A percentile compares a stretch with the other conserved stretches of the same genome.
Conservation (phyloP, 345 rosid species). For the Balakata baccata region DNA sequence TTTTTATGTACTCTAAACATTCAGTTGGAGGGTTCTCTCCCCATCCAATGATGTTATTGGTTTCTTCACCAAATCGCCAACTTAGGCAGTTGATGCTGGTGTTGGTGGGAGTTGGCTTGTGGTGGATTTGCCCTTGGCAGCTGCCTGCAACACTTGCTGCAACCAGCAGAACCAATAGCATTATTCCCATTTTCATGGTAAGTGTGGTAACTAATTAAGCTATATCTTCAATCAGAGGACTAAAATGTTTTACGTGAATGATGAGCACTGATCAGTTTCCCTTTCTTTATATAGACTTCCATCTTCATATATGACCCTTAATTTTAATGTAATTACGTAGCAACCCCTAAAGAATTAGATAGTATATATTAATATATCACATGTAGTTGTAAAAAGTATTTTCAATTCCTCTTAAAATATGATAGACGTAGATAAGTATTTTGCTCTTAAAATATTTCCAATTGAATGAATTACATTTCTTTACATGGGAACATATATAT, state of each 20-base stretch:
- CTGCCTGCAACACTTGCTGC: background rate
- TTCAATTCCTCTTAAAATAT: too few species aligned
- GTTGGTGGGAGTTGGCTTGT: background rate
- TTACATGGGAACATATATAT: too few species aligned
- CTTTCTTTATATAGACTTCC: background rate
- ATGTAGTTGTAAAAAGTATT: too few species aligned
- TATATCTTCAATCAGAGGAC: too few species aligned
- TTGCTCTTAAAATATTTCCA: too few species aligned
- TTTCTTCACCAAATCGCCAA: slow-evolving; percentile 62
- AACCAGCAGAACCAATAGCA: background rate
- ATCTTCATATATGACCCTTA: background rate
- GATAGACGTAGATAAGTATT: too few species aligned
- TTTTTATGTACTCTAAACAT: slow-evolving; percentile 31
- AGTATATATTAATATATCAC: too few species aligned
- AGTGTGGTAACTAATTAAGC: too few species aligned
- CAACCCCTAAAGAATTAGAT: background rate
- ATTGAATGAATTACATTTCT: too few species aligned
- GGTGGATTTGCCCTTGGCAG: background rate
- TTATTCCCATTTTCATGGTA: background rate
- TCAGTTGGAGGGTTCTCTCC: slow-evolving; percentile 29
- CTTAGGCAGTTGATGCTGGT: slow-evolving; percentile 34
- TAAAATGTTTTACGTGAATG: background rate
- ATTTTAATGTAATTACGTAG: background rate
- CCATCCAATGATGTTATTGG: slow-evolving; percentile 47
- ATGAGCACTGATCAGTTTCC: background rate